Conservation (phyloP, 306 rosid genomes). For the Glycine latifolia region DNA sequence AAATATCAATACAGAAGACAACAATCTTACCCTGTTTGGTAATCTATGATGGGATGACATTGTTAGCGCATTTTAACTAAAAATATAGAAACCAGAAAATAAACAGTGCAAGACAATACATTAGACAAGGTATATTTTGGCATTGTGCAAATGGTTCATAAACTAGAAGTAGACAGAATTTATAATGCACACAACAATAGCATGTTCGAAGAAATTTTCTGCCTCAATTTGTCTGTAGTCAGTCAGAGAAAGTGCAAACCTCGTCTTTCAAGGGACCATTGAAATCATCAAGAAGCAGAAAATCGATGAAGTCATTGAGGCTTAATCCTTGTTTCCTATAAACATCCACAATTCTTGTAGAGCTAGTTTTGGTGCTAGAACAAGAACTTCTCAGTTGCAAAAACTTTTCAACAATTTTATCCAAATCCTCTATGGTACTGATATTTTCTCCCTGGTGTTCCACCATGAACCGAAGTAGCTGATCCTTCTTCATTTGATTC, state of each 20-base stretch:
- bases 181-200: slow-evolving; percentile 22
- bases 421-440: slow-evolving; percentile 54
- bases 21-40: not conserved
- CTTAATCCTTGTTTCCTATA: slow-evolving; percentile 42
- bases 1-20: no score
- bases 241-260: slow-evolving; percentile 51
- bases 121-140: not conserved
- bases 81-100: not conserved
- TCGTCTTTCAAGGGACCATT: slow-evolving; percentile 63
- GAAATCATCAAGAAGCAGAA: slow-evolving; percentile 64
- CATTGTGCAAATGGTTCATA: not conserved
- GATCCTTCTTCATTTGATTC: slow-evolving; percentile 56
- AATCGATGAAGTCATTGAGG: slow-evolving; percentile 62
- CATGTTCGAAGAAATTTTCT: not conserved
- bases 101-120: not conserved
- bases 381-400: slow-evolving; percentile 42
- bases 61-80: no score
- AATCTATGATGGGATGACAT: not conserved
- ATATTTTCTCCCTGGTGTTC: slow-evolving; percentile 70
- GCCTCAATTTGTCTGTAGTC: not conserved
- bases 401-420: slow-evolving; percentile 51
- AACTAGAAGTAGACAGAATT: not conserved
- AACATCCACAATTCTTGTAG: not conserved
- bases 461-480: slow-evolving; percentile 65
- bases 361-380: not conserved